Evolutionary conservation across 164 flowering plant genomes (phyloP), one percentile per base, ranked within the genome.

Genomic region (Liquidambar formosana): DNA sequence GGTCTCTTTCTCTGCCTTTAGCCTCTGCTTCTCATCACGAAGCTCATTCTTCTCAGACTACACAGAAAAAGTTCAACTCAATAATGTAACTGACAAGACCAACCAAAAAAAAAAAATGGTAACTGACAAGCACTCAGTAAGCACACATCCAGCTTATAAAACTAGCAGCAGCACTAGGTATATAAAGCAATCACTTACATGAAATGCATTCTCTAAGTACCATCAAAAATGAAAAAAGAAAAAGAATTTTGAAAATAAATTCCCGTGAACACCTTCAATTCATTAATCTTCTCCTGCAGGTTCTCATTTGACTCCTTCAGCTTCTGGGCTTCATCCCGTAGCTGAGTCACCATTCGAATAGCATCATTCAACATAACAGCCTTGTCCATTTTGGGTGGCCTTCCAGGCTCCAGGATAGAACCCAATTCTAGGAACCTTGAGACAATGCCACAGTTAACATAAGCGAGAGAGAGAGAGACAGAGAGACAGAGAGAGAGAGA

Each of bases 1-100:
- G 43, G 65, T 80, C 65, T 86, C 92, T 71, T 88, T 88, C 73
- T 86, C 88, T 51, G 68, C 71, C 73, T 86, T 88, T 46, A 88
- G 79, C 79, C 79, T 80, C 60, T 67, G 81, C 70, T 88, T 88
- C 79, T 88, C 92, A 56, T 83, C 86, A 10, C 92, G 87, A 28
- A 86, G 88, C 66, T 88, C 92, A 69, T 79, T 86, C 72, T 88
- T 88, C 83, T 88, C 92, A 14, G 75, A 81, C 92, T 88, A 71
- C 22, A 57, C 16, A 46, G 45, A n/a, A 19, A 25, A n/a, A 14
- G 43, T 2, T 47, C 15, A 63, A 33, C 3, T 25, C 67, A 64
- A 15, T 49, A n/a, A n/a, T n/a, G 53, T 15, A 49, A 49, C 53
- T 15, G n/a, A 49, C 16, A n/a, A 49, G n/a, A n/a, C n/a, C n/a